A percentile compares a stretch with the other conserved stretches of the same genome.
These are phyloP conservation scores for Aureobasidium sp. DNA, from an alignment of 2,329 filamentous ascomycete genomes.

Conservation along the genomic window DNA sequence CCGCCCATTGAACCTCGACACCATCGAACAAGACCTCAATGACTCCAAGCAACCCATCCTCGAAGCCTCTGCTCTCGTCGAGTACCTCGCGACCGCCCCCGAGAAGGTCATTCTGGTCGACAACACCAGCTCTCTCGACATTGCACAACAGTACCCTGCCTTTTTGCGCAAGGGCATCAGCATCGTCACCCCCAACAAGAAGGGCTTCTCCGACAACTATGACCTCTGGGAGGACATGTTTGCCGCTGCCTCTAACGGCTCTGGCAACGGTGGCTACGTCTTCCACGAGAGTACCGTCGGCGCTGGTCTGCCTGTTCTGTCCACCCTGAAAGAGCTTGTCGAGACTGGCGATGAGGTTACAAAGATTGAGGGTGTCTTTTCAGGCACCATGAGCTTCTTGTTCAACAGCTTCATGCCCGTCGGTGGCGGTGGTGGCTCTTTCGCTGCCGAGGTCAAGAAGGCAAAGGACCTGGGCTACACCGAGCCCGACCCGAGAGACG, in stretches of 20 bases:
- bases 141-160: slow-evolving; percentile 75
- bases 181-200: slow-evolving; percentile 97
- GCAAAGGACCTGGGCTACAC: slow-evolving; percentile 92
- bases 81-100: slow-evolving; percentile 71
- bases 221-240: slow-evolving; percentile 86
- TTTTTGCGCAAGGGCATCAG: slow-evolving; percentile 78
- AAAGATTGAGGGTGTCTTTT: slow-evolving; percentile 95
- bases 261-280: slow-evolving; percentile 57
- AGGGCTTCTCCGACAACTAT: slow-evolving; percentile 81
- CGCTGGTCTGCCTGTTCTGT: slow-evolving; percentile 87
- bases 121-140: slow-evolving; percentile 85
- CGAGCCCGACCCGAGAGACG: slow-evolving; percentile 79
- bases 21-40: slow-evolving; percentile 55
- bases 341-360: slow-evolving; percentile 87
- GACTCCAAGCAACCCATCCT: slow-evolving; percentile 59
- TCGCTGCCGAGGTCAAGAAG: slow-evolving; percentile 85
- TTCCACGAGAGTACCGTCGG: slow-evolving; percentile 96
- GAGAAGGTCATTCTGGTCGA: slow-evolving; percentile 79
- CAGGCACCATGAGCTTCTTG: slow-evolving; percentile 93
- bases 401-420: slow-evolving; percentile 95
- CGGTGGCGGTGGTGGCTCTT: slow-evolving; percentile 66
- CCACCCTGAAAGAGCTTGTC: slow-evolving; percentile 87
- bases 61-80: slow-evolving; percentile 61
- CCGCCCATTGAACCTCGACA: slow-evolving; percentile 56
- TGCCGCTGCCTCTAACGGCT: slow-evolving; percentile 58